These are phyloP conservation scores for Cryphonectria carpinicola DNA, from an alignment of 2,329 filamentous ascomycete genomes.

Conservation along the genomic window DNA sequence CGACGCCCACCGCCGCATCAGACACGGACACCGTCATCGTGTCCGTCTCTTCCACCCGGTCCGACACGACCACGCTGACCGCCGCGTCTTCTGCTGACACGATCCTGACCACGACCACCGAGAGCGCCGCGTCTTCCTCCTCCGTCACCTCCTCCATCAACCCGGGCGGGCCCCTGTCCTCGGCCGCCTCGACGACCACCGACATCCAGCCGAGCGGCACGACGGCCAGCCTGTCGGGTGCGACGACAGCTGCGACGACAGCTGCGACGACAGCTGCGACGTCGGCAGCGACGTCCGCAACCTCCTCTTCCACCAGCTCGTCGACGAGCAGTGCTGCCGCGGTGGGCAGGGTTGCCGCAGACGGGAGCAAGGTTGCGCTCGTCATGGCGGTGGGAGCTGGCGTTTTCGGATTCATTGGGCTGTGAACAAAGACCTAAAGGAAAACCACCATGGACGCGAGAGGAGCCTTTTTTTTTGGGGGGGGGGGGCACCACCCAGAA, in stretches of 20 bases:
- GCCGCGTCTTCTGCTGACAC: constrained; percentile 6
- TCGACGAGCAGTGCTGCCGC: constrained; percentile 7
- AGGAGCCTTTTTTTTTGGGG: not conserved
- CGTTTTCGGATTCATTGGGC: constrained; percentile 20
- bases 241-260: not conserved
- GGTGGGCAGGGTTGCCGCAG: not conserved
- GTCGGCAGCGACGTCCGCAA: not conserved
- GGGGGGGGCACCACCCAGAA: not conserved
- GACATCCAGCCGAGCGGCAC: constrained; percentile 17
- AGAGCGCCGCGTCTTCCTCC: not conserved
- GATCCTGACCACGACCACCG: not conserved
- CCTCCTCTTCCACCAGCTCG: constrained; percentile 1
- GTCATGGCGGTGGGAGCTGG: constrained; percentile 25
- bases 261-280: constrained; percentile 2
- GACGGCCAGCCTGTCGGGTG: constrained; percentile 10
- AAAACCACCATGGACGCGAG: not conserved
- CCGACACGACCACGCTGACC: not conserved
- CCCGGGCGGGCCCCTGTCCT: constrained; percentile 11
- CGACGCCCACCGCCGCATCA: not conserved
- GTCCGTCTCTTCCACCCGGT: not conserved
- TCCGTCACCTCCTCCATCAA: not conserved
- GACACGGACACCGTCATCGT: not conserved
- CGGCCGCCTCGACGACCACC: constrained; percentile 16
- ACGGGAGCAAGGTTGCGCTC: constrained; percentile 21
- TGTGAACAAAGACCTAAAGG: not conserved